These are phyloP conservation scores for Bodo saltans DNA, from an alignment of 78 protist species.

Conservation along the genomic window DNA sequence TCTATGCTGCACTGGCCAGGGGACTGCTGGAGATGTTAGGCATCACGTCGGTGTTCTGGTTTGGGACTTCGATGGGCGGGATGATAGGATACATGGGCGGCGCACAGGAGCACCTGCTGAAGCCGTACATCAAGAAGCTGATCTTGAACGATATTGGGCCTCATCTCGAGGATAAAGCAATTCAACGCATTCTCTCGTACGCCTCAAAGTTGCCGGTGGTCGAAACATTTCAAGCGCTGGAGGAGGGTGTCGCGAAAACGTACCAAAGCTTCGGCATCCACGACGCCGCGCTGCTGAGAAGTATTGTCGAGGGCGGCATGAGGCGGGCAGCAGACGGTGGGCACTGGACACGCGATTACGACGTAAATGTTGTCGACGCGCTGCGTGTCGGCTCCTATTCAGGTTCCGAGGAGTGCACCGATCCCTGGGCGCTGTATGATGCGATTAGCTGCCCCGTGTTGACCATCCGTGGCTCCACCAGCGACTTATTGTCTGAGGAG, in stretches of 20 bases:
- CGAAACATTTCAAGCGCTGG: neutral
- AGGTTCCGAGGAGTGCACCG: neutral
- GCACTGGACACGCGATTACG: too few species aligned
- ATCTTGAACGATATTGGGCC: neutral
- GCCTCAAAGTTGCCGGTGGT: neutral
- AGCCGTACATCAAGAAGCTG: neutral
- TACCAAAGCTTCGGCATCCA: neutral
- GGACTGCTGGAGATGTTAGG: neutral
- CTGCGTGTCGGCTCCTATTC: neutral
- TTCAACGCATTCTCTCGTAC: neutral
- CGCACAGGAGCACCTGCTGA: neutral
- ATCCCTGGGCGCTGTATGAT: neutral
- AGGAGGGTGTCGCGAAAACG: neutral
- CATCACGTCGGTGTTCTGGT: neutral
- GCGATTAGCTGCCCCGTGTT: neutral
- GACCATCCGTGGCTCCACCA: neutral
- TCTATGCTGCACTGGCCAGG: neutral
- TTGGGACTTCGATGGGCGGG: neutral
- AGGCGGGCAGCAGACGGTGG: too few species aligned
- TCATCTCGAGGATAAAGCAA: neutral
- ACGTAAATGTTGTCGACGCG: neutral
- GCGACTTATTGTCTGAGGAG: neutral
- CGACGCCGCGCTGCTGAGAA: neutral
- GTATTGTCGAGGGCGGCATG: too few species aligned
- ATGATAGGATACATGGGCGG: neutral